Percentiles rank a stretch among this genome's conserved stretches.
Evolutionary conservation across 2,329 filamentous ascomycete species (phyloP).

Genomic region (Teratosphaeria pseudoeucalypti): DNA sequence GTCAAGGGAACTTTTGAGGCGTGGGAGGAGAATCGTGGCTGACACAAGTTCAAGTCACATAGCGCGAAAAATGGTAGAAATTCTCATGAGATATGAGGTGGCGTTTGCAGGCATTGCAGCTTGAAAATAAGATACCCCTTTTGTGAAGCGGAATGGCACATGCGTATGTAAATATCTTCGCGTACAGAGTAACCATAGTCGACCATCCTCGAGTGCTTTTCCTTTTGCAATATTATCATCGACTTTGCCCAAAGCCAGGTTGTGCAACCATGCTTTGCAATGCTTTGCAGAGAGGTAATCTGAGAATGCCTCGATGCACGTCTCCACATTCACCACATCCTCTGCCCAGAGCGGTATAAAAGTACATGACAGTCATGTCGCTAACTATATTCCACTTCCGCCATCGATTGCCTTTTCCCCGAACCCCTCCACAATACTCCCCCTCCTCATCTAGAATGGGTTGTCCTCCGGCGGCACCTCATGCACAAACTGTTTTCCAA

Average conservation of each 20-base stretch:
- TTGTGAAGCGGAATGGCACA: background rate
- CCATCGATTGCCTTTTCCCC: background rate
- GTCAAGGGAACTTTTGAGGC: background rate
- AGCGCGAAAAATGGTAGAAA: background rate
- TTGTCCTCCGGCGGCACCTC: slow-evolving; percentile 55
- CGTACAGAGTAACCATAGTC: background rate
- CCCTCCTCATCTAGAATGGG: slow-evolving; percentile 34
- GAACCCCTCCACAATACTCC: background rate
- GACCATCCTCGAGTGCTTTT: background rate
- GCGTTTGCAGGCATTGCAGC: background rate
- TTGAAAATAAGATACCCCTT: background rate
- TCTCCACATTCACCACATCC: background rate
- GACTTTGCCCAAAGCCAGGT: too few species aligned
- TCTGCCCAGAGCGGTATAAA: background rate
- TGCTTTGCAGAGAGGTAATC: background rate
- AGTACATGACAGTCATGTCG: background rate
- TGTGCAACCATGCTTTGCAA: too few species aligned
- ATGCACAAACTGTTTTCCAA: slow-evolving; percentile 46
- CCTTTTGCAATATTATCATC: background rate
- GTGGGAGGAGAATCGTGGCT: background rate
- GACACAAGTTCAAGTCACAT: background rate
- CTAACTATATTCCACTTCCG: background rate
- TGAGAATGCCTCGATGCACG: background rate
- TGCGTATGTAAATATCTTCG: background rate
- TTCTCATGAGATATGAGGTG: background rate